These are phyloP conservation scores for Rhizomucor miehei DNA, from an alignment of 371 early-diverging fungal species.

Conservation along the genomic window DNA sequence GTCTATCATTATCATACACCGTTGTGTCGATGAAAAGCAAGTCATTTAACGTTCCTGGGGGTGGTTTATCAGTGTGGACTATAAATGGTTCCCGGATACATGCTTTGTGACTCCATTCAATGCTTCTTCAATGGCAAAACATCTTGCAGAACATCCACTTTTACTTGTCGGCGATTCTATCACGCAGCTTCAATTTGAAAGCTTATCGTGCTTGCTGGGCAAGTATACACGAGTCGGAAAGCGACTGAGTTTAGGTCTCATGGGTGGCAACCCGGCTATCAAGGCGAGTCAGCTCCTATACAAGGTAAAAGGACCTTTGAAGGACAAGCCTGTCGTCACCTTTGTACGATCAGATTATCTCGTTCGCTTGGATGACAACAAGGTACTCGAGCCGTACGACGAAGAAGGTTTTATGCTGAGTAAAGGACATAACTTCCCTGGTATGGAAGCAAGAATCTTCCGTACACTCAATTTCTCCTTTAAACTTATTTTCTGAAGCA, in stretches of 20 bases:
- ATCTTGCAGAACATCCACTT: conserved; percentile 29
- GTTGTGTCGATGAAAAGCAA: neutral
- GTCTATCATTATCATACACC: neutral
- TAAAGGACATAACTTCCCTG: conserved; percentile 37
- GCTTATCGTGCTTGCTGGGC: conserved; percentile 29
- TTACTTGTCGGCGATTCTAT: conserved; percentile 42
- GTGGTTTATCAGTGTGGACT: conserved; percentile 22
- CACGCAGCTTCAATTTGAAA: conserved; percentile 38
- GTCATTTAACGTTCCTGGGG: neutral
- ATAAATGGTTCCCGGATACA: conserved; percentile 26
- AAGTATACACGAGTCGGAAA: conserved; percentile 13
- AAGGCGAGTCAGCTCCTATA: conserved; percentile 25
- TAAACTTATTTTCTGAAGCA: neutral
- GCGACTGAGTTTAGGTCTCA: conserved; percentile 10
- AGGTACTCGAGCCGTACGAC: conserved; percentile 27
- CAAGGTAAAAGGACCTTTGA: conserved; percentile 3
- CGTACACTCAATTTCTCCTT: neutral
- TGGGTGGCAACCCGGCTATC: conserved; percentile 28
- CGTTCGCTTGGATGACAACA: conserved; percentile 33
- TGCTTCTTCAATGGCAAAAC: conserved; percentile 21
- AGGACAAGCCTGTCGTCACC: conserved; percentile 9
- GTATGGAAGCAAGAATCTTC: no score
- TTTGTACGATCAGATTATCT: conserved; percentile 39
- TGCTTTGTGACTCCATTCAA: conserved; percentile 25
- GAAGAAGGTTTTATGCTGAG: conserved; percentile 32